Conservation (phyloP, 2,329 filamentous ascomycete species). For the Talaromyces sp. region DNA sequence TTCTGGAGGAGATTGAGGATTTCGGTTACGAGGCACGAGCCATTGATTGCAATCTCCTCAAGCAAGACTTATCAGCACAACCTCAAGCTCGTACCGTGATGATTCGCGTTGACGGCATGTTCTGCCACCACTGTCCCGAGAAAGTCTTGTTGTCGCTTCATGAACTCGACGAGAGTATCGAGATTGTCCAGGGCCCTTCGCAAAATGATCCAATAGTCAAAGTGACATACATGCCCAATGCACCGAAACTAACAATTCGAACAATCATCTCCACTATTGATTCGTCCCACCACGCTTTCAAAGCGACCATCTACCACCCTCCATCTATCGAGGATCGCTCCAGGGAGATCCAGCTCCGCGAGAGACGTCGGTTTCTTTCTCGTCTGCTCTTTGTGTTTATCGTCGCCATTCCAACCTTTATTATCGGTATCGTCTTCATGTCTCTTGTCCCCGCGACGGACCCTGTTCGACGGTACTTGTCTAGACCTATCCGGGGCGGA, state of each 20-base stretch:
- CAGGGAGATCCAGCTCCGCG: constrained; percentile 63
- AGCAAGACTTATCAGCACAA: constrained; percentile 26
- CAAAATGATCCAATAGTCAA: constrained; percentile 63
- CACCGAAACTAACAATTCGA: constrained; percentile 69
- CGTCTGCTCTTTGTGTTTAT: constrained; percentile 67
- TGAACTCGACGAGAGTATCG: constrained; percentile 39
- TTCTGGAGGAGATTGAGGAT: constrained; percentile 49
- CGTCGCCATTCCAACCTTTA: constrained; percentile 73
- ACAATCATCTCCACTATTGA: constrained; percentile 66
- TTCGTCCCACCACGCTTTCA: constrained; percentile 61
- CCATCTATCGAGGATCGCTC: constrained; percentile 81
- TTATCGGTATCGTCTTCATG: constrained; percentile 91
- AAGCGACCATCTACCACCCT: constrained; percentile 68
- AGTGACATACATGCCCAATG: constrained; percentile 64
- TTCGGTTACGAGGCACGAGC: constrained; percentile 64
- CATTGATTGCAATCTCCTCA: constrained; percentile 37
- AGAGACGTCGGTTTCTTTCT: constrained; percentile 63
- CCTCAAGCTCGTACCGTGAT: constrained; percentile 54
- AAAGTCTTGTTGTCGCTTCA: constrained; percentile 34
- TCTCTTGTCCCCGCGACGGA: constrained; percentile 64
- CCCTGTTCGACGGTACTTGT: constrained; percentile 59
- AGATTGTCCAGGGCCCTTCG: constrained; percentile 44
- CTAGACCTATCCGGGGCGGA: constrained; percentile 65
- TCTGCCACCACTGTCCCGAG: constrained; percentile 66
- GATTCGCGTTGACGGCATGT: constrained; percentile 67